These are phyloP conservation scores for Mimosa pudica DNA, from an alignment of 306 rosid species.

Conservation along the genomic window DNA sequence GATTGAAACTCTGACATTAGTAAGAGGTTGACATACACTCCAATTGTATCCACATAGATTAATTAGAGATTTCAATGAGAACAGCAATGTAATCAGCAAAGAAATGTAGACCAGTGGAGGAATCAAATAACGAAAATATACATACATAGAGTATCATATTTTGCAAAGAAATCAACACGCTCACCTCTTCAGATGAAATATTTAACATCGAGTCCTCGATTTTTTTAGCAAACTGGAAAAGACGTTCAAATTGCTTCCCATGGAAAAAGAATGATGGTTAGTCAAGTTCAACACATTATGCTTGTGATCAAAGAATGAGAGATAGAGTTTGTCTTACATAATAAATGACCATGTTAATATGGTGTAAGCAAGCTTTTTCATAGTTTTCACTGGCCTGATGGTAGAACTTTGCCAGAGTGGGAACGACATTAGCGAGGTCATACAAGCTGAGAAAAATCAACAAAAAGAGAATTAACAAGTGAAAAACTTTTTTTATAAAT, in stretches of 20 bases:
- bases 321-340: conserved; percentile 41
- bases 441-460: conserved; percentile 63
- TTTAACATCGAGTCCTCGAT: conserved; percentile 87
- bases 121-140: conserved; percentile 2
- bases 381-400: conserved; percentile 99
- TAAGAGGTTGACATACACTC: no score
- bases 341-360: conserved; percentile 85
- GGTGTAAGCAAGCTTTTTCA: conserved; percentile 95
- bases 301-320: conserved; percentile 1
- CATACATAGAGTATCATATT: neutral
- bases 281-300: conserved; percentile 19
- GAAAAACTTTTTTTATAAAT: conserved; percentile 4
- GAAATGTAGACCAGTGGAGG: conserved; percentile 28
- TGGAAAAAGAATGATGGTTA: conserved; percentile 35
- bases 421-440: conserved; percentile 96
- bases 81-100: neutral
- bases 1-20: no score
- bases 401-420: conserved; percentile 95
- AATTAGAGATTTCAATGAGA: no score
- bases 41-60: no score
- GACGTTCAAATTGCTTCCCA: conserved; percentile 92
- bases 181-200: conserved; percentile 87
- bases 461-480: conserved; percentile 22
- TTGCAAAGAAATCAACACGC: conserved; percentile 29
- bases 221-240: conserved; percentile 88